Conservation (phyloP, 306 rosid species). For the Hippophae gyantsensis region DNA sequence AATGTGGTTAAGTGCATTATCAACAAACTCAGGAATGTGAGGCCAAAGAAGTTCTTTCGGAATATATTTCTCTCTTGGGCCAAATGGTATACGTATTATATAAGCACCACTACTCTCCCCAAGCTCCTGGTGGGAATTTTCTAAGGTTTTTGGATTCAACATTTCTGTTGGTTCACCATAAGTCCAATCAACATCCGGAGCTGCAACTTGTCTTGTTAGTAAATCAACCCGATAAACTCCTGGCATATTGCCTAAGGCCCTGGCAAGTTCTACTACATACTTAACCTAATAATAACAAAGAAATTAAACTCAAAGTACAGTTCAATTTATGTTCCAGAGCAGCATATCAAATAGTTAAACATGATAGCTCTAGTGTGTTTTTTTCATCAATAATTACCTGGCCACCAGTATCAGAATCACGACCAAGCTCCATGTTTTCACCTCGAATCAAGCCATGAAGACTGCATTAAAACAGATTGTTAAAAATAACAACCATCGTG, state of each 20-base stretch:
- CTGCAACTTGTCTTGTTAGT: constrained; percentile 47
- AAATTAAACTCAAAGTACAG: constrained; percentile 12
- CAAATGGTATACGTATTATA: constrained; percentile 48
- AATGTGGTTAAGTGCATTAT: constrained; percentile 44
- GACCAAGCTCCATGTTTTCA: constrained; percentile 60
- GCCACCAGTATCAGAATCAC: constrained; percentile 61
- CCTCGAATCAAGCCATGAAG: constrained; percentile 57
- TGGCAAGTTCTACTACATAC: constrained; percentile 52
- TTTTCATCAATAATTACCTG: constrained; percentile 29
- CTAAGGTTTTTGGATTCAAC: constrained; percentile 30
- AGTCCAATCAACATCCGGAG: constrained; percentile 52
- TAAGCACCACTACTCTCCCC: constrained; percentile 51
- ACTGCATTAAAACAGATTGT: constrained; percentile 31
- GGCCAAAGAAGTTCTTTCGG: constrained; percentile 50
- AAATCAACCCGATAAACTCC: constrained; percentile 57
- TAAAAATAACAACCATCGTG: constrained; percentile 13
- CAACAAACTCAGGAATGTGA: constrained; percentile 45
- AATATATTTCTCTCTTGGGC: constrained; percentile 44
- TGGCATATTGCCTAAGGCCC: constrained; percentile 52
- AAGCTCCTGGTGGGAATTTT: constrained; percentile 24
- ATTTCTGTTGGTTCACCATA: constrained; percentile 58
- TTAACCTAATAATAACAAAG: constrained; percentile 27
- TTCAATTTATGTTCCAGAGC: background rate
- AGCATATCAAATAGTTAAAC: too few species aligned
- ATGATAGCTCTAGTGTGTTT: too few species aligned